phyloP scores from a whole-genome alignment of 345 rosid species.

The Lepidium didymum region DNA sequence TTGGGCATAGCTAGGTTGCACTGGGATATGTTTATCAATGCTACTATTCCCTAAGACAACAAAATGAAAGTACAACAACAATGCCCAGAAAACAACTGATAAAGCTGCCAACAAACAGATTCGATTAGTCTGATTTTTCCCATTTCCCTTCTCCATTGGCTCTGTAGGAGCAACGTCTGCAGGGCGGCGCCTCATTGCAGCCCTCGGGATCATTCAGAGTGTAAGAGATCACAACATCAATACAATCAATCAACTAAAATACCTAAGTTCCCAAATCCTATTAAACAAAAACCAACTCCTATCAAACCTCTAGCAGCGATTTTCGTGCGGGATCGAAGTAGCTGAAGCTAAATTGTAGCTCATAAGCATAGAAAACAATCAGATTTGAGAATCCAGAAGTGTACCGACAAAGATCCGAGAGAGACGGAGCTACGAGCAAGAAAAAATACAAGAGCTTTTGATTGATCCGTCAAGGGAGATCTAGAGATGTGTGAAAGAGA shows the following conservation, averaged over 20 bases:
- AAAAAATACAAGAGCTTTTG: neutral
- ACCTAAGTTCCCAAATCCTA: slow-evolving; percentile 6
- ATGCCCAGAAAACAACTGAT: slow-evolving; percentile 59
- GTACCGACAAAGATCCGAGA: slow-evolving; percentile 21
- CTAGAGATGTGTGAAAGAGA: slow-evolving; percentile 1
- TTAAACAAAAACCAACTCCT: neutral
- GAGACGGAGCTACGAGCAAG: slow-evolving; percentile 8
- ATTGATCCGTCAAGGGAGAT: neutral
- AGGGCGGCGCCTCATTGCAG: slow-evolving; percentile 66
- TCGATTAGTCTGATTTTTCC: slow-evolving; percentile 44
- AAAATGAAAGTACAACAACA: slow-evolving; percentile 63
- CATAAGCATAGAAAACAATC: neutral
- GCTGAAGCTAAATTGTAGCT: slow-evolving; percentile 3
- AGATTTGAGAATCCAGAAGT: slow-evolving; percentile 5
- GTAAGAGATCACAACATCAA: slow-evolving; percentile 20
- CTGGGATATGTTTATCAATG: slow-evolving; percentile 31
- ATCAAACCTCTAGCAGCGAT: neutral
- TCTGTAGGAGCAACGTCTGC: slow-evolving; percentile 32
- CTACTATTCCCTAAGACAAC: slow-evolving; percentile 37
- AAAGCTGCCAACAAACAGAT: slow-evolving; percentile 48
- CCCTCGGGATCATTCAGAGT: slow-evolving; percentile 16
- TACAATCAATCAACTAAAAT: neutral
- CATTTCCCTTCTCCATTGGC: slow-evolving; percentile 54
- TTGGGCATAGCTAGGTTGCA: slow-evolving; percentile 20
- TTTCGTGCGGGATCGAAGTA: neutral